These are phyloP conservation scores for Microcos paniculata DNA, from an alignment of 345 rosid species.

Conservation along the genomic window DNA sequence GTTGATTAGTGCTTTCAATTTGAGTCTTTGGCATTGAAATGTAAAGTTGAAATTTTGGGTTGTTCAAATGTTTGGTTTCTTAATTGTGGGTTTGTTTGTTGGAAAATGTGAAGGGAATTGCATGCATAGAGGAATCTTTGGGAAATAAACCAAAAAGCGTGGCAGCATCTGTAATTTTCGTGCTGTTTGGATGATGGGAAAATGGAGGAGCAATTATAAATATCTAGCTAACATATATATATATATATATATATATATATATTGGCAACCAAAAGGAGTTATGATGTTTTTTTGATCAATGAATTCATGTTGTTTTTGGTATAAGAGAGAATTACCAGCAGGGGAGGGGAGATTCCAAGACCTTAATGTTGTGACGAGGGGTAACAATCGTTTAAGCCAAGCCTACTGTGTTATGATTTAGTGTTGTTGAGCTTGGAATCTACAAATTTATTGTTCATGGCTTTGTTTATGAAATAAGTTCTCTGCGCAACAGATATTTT, in stretches of 20 bases:
- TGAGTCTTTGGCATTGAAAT: background rate
- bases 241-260: too few species aligned
- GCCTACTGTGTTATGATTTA: background rate
- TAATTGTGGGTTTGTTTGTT: background rate
- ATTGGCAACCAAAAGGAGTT: background rate
- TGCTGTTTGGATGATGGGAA: constrained; percentile 20
- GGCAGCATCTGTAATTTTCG: background rate
- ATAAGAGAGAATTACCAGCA: background rate
- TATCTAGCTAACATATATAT: background rate
- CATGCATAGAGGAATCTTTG: background rate
- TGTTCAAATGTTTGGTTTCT: background rate
- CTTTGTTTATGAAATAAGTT: background rate
- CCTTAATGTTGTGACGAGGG: background rate
- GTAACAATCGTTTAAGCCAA: background rate
- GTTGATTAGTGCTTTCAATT: background rate
- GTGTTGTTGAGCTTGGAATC: background rate
- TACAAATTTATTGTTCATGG: background rate
- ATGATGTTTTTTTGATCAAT: background rate
- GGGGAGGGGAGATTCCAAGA: background rate
- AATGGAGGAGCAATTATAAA: background rate
- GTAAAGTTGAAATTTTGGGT: constrained; percentile 9
- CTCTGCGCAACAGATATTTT: background rate
- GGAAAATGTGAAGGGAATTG: background rate
- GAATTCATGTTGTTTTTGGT: background rate
- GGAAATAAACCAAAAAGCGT: background rate